phyloP scores from a whole-genome alignment of 1,284 basidiomycete genomes.

The Trametes pubescens region DNA sequence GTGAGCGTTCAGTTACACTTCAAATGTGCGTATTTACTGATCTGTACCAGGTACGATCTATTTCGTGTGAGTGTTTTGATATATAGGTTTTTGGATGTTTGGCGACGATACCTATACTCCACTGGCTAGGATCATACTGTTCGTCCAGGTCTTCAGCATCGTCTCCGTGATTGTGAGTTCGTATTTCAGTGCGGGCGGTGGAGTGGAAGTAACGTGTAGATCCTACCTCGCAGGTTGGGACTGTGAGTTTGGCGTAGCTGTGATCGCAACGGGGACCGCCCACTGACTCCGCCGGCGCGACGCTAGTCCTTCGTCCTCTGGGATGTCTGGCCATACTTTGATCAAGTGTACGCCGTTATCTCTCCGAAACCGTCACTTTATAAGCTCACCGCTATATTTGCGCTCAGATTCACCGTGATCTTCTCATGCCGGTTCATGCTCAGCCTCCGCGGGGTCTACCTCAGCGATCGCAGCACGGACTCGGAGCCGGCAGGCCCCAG shows the following conservation, averaged over 20 bases:
- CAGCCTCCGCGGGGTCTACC: slow-evolving; percentile 36
- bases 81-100: no score
- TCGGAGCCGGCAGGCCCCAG: not conserved
- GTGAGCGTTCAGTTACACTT: slow-evolving; percentile 16
- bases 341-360: slow-evolving; percentile 28
- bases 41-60: slow-evolving; percentile 31
- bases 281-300: not conserved
- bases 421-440: slow-evolving; percentile 38
- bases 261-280: not conserved
- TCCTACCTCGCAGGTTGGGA: slow-evolving; percentile 16
- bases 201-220: not conserved
- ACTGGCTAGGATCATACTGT: slow-evolving; percentile 22
- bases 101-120: not conserved
- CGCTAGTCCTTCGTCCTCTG: slow-evolving; percentile 30
- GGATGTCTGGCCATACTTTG: slow-evolving; percentile 35
- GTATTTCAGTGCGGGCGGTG: not conserved
- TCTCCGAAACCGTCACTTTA: not conserved
- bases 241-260: not conserved
- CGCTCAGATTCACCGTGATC: slow-evolving; percentile 34
- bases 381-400: not conserved
- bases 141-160: slow-evolving; percentile 31
- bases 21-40: not conserved
- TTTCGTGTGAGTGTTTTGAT: slow-evolving; percentile 24
- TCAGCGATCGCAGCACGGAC: slow-evolving; percentile 9
- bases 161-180: slow-evolving; percentile 23